Percentiles rank a stretch among this genome's conserved stretches.
These are phyloP conservation scores for Pleurostoma richardsiae DNA, from an alignment of 2,329 filamentous ascomycete genomes.

Conservation along the genomic window DNA sequence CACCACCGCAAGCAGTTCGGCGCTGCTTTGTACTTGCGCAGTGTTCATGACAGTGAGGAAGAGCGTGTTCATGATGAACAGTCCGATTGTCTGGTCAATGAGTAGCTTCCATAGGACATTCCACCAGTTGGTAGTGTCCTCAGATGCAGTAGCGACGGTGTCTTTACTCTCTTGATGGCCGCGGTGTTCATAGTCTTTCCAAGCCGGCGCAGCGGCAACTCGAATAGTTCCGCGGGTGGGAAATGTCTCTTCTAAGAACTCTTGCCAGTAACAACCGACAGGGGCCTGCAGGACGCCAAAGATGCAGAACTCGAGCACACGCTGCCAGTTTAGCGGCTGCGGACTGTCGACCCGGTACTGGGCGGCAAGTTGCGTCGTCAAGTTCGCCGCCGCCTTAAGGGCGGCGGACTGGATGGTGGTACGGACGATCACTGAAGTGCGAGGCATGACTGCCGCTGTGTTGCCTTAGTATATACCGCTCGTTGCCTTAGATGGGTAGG, in stretches of 20 bases:
- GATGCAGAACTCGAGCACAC: constrained; percentile 16
- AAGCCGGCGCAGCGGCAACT: no score
- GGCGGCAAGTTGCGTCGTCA: constrained; percentile 11
- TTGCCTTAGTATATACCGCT: no score
- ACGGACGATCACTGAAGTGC: no score
- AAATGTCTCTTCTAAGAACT: constrained; percentile 15
- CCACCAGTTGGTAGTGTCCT: constrained; percentile 9
- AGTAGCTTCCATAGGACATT: constrained; percentile 15
- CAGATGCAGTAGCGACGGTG: constrained; percentile 1
- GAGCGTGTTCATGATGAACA: constrained; percentile 11
- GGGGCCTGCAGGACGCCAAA: constrained; percentile 18
- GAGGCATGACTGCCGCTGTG: no score
- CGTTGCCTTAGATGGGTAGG: no score
- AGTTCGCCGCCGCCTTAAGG: constrained; percentile 11
- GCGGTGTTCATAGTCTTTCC: no score
- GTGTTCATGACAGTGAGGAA: constrained; percentile 11
- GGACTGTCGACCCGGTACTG: constrained; percentile 6
- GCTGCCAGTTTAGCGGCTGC: constrained; percentile 12
- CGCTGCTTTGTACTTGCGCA: constrained; percentile 11
- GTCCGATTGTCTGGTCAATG: constrained; percentile 17
- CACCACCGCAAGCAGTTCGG: constrained; percentile 10
- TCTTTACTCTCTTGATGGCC: neutral
- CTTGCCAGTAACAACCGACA: constrained; percentile 16
- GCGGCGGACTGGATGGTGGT: constrained; percentile 10
- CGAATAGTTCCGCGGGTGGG: constrained; percentile 8